A percentile compares a stretch with the other conserved stretches of the same genome.
phyloP scores from a whole-genome alignment of 441 rosid species.

The Raphanus hybrid region DNA sequence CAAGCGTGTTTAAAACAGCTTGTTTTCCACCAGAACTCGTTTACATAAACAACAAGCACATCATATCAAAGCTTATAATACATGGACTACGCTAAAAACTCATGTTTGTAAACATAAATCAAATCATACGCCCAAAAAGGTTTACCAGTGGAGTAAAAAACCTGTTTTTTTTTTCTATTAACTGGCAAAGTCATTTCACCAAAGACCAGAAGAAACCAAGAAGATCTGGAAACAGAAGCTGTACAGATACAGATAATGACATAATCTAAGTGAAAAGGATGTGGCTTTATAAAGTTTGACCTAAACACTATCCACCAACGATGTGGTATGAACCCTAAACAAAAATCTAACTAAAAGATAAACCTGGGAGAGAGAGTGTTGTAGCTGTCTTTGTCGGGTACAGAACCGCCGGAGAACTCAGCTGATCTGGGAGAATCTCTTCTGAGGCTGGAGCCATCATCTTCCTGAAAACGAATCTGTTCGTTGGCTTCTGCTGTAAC shows the following conservation, averaged over 20 bases:
- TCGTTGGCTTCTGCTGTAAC: slow-evolving; percentile 32
- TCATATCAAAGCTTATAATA: background rate
- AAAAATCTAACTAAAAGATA: background rate
- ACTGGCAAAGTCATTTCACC: no score
- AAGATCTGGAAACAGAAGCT: no score
- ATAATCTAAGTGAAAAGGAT: no score
- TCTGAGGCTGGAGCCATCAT: slow-evolving; percentile 48
- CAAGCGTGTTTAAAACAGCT: slow-evolving; percentile 21
- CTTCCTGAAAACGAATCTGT: slow-evolving; percentile 29
- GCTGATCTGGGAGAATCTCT: slow-evolving; percentile 55
- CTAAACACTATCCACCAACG: no score
- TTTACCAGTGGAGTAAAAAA: background rate
- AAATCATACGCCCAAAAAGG: background rate
- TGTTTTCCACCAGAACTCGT: background rate
- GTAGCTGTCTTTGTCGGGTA: slow-evolving; percentile 49
- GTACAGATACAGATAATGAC: no score
- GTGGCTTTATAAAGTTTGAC: no score
- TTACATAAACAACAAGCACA: slow-evolving; percentile 8
- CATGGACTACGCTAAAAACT: slow-evolving; percentile 6
- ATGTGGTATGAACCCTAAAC: no score
- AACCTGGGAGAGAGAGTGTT: slow-evolving; percentile 66
- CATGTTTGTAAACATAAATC: background rate
- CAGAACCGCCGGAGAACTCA: slow-evolving; percentile 41
- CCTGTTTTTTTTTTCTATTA: background rate
- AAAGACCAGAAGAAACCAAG: no score